Percentiles rank a stretch among this genome's conserved stretches.
phyloP scores from a whole-genome alignment of 176 grass and related monocot genomes.

The Ensete ventricosum region DNA sequence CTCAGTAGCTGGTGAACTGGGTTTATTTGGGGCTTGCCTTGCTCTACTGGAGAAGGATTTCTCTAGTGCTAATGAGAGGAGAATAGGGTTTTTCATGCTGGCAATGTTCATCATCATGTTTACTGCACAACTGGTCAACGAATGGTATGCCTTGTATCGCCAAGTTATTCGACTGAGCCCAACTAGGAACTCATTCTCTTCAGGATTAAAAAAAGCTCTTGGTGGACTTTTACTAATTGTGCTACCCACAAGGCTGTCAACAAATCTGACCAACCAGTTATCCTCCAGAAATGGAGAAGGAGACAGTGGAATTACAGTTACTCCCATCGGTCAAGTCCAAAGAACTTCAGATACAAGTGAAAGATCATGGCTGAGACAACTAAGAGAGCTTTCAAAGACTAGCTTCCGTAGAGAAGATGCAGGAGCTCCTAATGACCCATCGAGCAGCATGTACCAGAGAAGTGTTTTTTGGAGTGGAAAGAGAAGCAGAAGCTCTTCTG shows the following conservation, averaged over 20 bases:
- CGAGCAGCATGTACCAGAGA: conserved; percentile 33
- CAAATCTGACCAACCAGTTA: conserved; percentile 23
- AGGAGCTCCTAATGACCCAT: conserved; percentile 30
- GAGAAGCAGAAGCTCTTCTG: conserved; percentile 40
- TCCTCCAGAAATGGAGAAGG: conserved; percentile 16
- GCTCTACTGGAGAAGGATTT: conserved; percentile 30
- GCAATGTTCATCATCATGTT: conserved; percentile 38
- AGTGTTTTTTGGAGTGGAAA: conserved; percentile 20
- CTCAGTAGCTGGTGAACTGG: conserved; percentile 51
- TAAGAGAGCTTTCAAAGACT: conserved; percentile 71
- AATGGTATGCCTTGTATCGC: conserved; percentile 62
- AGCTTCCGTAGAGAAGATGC: conserved; percentile 67
- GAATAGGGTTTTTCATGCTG: conserved; percentile 63
- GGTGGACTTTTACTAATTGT: conserved; percentile 45
- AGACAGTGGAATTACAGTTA: conserved; percentile 16
- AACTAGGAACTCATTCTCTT: conserved; percentile 37
- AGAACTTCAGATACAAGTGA: conserved; percentile 29
- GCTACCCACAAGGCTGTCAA: conserved; percentile 37
- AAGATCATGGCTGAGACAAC: conserved; percentile 68
- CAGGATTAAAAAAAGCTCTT: conserved; percentile 44
- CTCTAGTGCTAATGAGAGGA: conserved; percentile 18
- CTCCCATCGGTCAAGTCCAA: background rate
- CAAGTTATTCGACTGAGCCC: conserved; percentile 48
- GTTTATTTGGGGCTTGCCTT: conserved; percentile 55
- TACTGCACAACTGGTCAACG: conserved; percentile 54